Conservation (phyloP, 2,329 filamentous ascomycete genomes). For the Endoconidiophora laricicola region DNA sequence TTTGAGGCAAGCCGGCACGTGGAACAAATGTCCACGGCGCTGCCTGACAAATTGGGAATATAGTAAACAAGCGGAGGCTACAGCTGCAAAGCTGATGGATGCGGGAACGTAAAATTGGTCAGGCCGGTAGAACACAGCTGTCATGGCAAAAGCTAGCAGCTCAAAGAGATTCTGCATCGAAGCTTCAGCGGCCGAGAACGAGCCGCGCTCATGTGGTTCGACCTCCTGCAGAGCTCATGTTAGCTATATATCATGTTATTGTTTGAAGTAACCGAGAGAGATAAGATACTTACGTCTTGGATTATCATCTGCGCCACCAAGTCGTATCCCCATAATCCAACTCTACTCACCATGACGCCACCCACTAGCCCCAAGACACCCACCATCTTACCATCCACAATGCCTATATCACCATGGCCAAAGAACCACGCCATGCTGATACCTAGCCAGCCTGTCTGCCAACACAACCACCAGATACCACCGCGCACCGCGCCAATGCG, state of each 20-base stretch:
- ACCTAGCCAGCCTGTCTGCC: slow-evolving; percentile 43
- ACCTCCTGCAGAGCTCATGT: slow-evolving; percentile 28
- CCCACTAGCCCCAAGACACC: slow-evolving; percentile 32
- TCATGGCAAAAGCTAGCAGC: slow-evolving; percentile 46
- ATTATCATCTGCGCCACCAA: slow-evolving; percentile 42
- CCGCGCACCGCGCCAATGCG: slow-evolving; percentile 42
- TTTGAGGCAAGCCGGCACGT: slow-evolving; percentile 14
- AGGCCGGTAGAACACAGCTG: slow-evolving; percentile 46
- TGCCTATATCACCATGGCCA: slow-evolving; percentile 13
- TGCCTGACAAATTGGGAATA: slow-evolving; percentile 20
- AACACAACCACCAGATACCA: slow-evolving; percentile 54
- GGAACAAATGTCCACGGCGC: slow-evolving; percentile 21
- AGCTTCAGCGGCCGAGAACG: slow-evolving; percentile 52
- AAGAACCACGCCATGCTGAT: slow-evolving; percentile 29
- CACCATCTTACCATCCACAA: slow-evolving; percentile 16
- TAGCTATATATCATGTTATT: neutral
- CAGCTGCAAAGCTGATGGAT: slow-evolving; percentile 37
- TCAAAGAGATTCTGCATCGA: slow-evolving; percentile 55
- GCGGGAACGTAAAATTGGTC: slow-evolving; percentile 49
- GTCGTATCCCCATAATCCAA: slow-evolving; percentile 47
- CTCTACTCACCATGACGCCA: slow-evolving; percentile 36
- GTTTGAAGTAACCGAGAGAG: neutral
- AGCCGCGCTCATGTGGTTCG: slow-evolving; percentile 38
- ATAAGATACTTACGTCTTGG: slow-evolving; percentile 32
- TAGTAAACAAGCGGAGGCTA: slow-evolving; percentile 21